These are phyloP conservation scores for Cyberlindnera samutprakarnensis DNA, from an alignment of 805 yeast genomes.

Conservation along the genomic window DNA sequence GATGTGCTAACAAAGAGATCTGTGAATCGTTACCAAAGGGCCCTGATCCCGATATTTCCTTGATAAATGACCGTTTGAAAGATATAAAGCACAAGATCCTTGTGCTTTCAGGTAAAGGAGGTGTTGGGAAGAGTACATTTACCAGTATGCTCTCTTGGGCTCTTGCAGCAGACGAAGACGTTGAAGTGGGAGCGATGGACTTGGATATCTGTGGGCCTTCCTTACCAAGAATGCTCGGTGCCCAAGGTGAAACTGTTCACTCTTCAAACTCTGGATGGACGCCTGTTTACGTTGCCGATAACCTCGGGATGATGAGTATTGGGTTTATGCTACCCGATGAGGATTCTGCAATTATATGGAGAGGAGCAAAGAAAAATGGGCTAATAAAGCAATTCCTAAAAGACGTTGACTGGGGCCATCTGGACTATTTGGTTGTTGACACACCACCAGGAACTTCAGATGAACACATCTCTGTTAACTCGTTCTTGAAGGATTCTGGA, in stretches of 20 bases:
- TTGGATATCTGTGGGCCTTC: conserved; percentile 98
- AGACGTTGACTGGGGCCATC: conserved; percentile 90
- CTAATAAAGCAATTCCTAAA: conserved; percentile 87
- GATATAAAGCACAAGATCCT: conserved; percentile 71
- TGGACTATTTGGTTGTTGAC: conserved; percentile 84
- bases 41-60: conserved; percentile 88
- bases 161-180: conserved; percentile 52
- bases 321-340: conserved; percentile 91
- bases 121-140: conserved; percentile 96
- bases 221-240: conserved; percentile 89
- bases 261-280: conserved; percentile 92
- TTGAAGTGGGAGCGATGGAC: conserved; percentile 96
- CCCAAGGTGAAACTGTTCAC: conserved; percentile 78
- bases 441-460: conserved; percentile 99
- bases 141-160: conserved; percentile 98
- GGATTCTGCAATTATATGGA: conserved; percentile 94
- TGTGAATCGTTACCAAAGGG: conserved; percentile 88
- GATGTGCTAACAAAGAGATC: conserved; percentile 89
- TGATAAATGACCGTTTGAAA: conserved; percentile 60
- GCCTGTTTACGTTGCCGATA: conserved; percentile 93
- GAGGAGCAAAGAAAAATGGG: conserved; percentile 94
- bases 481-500: conserved; percentile 81
- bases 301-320: conserved; percentile 91
- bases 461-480: conserved; percentile 87
- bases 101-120: conserved; percentile 84